Evolutionary conservation across 108 stramenopile species (phyloP).

Genomic region (Cyclotella kingstonii): DNA sequence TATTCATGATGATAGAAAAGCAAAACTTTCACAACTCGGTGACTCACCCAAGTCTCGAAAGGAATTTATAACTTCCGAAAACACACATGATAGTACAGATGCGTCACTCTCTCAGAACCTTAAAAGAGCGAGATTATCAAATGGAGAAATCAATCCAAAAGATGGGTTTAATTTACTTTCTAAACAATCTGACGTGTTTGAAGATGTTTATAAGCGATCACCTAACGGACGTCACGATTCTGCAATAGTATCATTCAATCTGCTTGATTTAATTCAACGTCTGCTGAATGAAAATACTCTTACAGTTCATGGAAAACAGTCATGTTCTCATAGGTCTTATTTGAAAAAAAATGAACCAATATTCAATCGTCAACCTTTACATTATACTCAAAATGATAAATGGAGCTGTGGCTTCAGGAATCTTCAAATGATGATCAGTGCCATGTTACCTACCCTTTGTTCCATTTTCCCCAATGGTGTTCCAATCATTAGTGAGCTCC

Average conservation of each 20-base stretch:
- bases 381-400: slow-evolving; percentile 61
- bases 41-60: no score
- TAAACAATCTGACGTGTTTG: no score
- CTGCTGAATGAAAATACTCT: slow-evolving; percentile 5
- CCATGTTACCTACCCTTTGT: slow-evolving; percentile 47
- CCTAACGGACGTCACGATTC: no score
- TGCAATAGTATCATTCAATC: slow-evolving; percentile 8
- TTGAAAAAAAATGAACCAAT: background rate
- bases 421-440: slow-evolving; percentile 72
- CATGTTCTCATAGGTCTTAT: background rate
- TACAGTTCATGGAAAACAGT: background rate
- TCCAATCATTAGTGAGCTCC: slow-evolving; percentile 56
- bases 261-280: slow-evolving; percentile 1
- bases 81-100: no score
- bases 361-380: slow-evolving; percentile 18
- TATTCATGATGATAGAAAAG: no score
- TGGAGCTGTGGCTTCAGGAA: slow-evolving; percentile 86
- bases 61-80: no score
- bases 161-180: no score
- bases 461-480: slow-evolving; percentile 45
- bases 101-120: no score
- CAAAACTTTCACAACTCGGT: no score
- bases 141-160: no score
- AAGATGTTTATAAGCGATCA: no score
- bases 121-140: no score